phyloP scores from a whole-genome alignment of 2,329 filamentous ascomycete species.

The Aspergillus quadricinctus region DNA sequence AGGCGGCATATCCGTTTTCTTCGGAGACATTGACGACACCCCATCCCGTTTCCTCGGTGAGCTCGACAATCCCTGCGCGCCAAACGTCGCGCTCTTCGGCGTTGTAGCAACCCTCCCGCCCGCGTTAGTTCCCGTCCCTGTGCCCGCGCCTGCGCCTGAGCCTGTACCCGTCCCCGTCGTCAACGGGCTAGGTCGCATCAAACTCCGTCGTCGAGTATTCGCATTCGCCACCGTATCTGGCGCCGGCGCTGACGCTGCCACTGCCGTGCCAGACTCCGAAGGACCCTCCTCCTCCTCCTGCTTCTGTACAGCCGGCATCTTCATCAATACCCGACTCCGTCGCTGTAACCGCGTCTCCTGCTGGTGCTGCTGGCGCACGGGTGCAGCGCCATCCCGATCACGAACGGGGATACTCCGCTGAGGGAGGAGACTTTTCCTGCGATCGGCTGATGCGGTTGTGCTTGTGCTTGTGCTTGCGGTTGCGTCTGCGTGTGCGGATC shows the following conservation, averaged over 20 bases:
- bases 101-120: conserved; percentile 9
- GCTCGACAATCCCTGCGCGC: conserved; percentile 8
- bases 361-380: conserved; percentile 10
- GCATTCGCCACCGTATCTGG: conserved; percentile 5
- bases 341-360: conserved; percentile 18
- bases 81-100: conserved; percentile 16
- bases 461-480: conserved; percentile 8
- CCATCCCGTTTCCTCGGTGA: conserved; percentile 23
- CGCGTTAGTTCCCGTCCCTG: conserved; percentile 2
- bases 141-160: background rate
- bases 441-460: conserved; percentile 16
- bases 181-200: conserved; percentile 24
- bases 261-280: background rate
- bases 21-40: conserved; percentile 17
- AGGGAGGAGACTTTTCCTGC: conserved; percentile 30
- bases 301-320: conserved; percentile 1
- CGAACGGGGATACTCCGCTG: conserved; percentile 22
- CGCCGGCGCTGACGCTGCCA: background rate
- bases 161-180: conserved; percentile 7
- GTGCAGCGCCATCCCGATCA: conserved; percentile 13
- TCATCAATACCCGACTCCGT: conserved; percentile 9
- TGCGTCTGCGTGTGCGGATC: conserved; percentile 8
- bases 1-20: conserved; percentile 32
- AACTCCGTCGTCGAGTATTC: conserved; percentile 24
- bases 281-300: conserved; percentile 5